A percentile compares a stretch with the other conserved stretches of the same genome.
Conservation (phyloP, 805 yeast species). For the Nakazawaea ishiwadae region DNA sequence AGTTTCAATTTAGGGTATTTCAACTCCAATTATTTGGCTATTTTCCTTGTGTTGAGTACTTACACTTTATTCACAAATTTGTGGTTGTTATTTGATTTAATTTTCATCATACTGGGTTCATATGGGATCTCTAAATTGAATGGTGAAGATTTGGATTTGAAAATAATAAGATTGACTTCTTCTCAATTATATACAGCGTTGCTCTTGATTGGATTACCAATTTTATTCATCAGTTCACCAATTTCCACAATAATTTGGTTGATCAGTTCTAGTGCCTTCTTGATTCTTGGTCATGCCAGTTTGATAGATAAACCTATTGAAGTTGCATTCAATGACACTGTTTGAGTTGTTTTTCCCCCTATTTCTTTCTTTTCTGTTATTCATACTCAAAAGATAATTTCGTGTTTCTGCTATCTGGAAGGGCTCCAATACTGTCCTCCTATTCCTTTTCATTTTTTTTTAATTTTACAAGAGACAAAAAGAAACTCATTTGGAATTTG, state of each 20-base stretch:
- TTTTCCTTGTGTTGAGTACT: conserved; percentile 64
- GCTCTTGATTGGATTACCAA: conserved; percentile 53
- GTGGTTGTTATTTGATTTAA: conserved; percentile 76
- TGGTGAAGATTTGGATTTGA: conserved; percentile 77
- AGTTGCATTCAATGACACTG: conserved; percentile 79
- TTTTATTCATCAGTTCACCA: conserved; percentile 31
- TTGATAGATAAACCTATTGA: conserved; percentile 94
- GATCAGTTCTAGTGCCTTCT: conserved; percentile 74
- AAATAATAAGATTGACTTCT: conserved; percentile 65
- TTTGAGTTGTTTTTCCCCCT: conserved; percentile 21
- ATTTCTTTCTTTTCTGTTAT: not conserved
- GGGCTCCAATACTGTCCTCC: too few relatives aligned
- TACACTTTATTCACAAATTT: conserved; percentile 87
- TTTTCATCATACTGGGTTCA: conserved; percentile 68
- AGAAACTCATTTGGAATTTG: too few relatives aligned
- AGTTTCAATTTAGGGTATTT: conserved; percentile 81
- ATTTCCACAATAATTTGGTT: conserved; percentile 88
- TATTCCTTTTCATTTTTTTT: too few relatives aligned
- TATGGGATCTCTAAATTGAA: conserved; percentile 71
- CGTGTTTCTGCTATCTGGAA: too few relatives aligned
- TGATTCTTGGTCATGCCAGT: conserved; percentile 82
- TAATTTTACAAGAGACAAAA: too few relatives aligned
- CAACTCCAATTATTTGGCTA: conserved; percentile 75
- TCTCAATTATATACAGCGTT: conserved; percentile 83
- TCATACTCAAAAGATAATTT: too few relatives aligned